phyloP scores from a whole-genome alignment of 2,329 filamentous ascomycete genomes.

The Cladosporium sp. region DNA sequence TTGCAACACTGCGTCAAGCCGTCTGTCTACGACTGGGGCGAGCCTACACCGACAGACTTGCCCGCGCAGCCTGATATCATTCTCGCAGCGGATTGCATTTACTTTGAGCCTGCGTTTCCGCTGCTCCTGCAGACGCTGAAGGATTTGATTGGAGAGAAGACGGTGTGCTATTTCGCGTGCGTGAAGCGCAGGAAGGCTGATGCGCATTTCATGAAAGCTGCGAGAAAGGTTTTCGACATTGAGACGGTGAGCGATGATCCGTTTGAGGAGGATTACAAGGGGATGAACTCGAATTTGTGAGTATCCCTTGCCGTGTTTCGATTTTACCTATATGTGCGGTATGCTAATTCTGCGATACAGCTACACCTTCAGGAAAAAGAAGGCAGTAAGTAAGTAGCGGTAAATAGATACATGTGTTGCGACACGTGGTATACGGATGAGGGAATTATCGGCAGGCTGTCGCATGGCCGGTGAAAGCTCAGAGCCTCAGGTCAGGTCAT shows the following conservation, averaged over 20 bases:
- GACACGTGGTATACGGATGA: not conserved
- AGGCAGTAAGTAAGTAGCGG: not conserved
- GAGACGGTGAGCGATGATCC: slow-evolving; percentile 46
- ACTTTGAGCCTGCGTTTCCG: slow-evolving; percentile 94
- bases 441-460: not conserved
- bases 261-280: slow-evolving; percentile 41
- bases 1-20: slow-evolving; percentile 62
- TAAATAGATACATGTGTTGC: not conserved
- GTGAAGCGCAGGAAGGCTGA: slow-evolving; percentile 79
- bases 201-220: slow-evolving; percentile 49
- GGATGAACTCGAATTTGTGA: slow-evolving; percentile 50
- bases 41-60: slow-evolving; percentile 35
- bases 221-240: slow-evolving; percentile 47
- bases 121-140: slow-evolving; percentile 74
- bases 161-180: slow-evolving; percentile 84
- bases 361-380: slow-evolving; percentile 23
- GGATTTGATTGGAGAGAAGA: slow-evolving; percentile 62
- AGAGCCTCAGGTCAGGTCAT: not conserved
- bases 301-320: slow-evolving; percentile 15
- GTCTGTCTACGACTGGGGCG: slow-evolving; percentile 73
- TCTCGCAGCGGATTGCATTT: slow-evolving; percentile 94
- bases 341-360: slow-evolving; percentile 12
- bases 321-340: not conserved
- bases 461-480: not conserved
- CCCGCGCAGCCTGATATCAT: slow-evolving; percentile 69